A percentile compares a stretch with the other conserved stretches of the same genome.
Conservation (phyloP, 2,329 filamentous ascomycete species). For the Trichoderma atroviride region DNA sequence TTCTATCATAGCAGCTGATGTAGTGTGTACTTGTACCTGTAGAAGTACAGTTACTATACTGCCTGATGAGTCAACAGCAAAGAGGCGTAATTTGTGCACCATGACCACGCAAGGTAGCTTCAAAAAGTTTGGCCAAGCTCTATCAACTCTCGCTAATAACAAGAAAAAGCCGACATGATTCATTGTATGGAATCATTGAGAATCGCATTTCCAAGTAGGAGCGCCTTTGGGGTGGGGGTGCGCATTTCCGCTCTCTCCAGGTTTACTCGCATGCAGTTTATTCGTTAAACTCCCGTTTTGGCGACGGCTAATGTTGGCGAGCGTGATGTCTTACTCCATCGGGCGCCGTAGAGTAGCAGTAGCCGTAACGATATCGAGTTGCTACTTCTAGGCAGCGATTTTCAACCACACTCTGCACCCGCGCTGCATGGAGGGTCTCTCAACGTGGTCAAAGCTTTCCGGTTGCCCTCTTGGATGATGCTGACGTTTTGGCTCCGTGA, state of each 20-base stretch:
- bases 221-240: background rate
- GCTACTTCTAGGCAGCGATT: background rate
- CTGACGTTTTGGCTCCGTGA: background rate
- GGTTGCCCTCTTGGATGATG: background rate
- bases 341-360: background rate
- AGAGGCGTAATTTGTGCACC: background rate
- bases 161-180: background rate
- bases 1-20: background rate
- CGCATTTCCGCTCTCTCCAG: background rate
- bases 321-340: background rate
- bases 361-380: background rate
- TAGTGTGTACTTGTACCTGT: background rate
- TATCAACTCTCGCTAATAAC: background rate
- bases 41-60: background rate
- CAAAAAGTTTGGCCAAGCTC: background rate
- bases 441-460: background rate
- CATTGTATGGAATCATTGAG: background rate
- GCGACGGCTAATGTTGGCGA: background rate
- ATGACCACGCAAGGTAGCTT: background rate
- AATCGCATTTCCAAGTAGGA: background rate
- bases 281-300: background rate
- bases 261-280: background rate
- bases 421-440: background rate
- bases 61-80: background rate
- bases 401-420: background rate